Base-by-base conservation (phyloP, 2,329 filamentous ascomycete genomes). In the Cladosporium sphaerospermum region DNA sequence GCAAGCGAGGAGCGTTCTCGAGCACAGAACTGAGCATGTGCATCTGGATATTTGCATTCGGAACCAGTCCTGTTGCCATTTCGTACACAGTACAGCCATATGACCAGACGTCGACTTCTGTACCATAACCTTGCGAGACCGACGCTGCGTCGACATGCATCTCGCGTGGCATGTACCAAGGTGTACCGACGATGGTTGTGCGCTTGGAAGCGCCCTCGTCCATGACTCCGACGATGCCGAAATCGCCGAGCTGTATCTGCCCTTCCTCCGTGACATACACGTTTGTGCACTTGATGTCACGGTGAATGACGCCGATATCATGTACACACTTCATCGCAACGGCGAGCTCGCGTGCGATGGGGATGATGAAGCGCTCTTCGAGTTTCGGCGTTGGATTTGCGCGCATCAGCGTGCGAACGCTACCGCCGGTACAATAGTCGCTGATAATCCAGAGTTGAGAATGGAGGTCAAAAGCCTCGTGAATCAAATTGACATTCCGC, bases 401-500 rank as follows among this genome's bases (percentile, higher is more conserved):
- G 56, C 75, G 73, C 75, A 84, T 81, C 61, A 85, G 63, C 8
- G 82, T 85, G 54, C 81, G 76, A 6, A 95, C 85, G 67, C 88
- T 93, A 45, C 89, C 89, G 57, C 89, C 89, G 5, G 86, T 87
- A 62, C 88, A 91, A 68, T 91, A 90, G 71, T 93, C 88, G 55
- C 86, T 91, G 53, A 93, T 82, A 74, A 93, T 88, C 89, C 89
- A 95, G 73, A 95, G 84, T 56, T 88, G 82, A 61, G 86, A 84
- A 40, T 86, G 86, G 36, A 92, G 82, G 8, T 86, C 83, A 16
- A 91, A 77, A 4, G 87, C 87, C 59, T 91, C 88, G 61, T 91
- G 84, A 48, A 92, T 85, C 61, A 84, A 80, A 66, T 92, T 93
- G 71, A 95, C 84, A 64, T 92, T 92, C 60, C 81, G 80, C 14